Evolutionary conservation across 768 basidiomycete species (phyloP).

Genomic region (Kwoniella heveanensis): DNA sequence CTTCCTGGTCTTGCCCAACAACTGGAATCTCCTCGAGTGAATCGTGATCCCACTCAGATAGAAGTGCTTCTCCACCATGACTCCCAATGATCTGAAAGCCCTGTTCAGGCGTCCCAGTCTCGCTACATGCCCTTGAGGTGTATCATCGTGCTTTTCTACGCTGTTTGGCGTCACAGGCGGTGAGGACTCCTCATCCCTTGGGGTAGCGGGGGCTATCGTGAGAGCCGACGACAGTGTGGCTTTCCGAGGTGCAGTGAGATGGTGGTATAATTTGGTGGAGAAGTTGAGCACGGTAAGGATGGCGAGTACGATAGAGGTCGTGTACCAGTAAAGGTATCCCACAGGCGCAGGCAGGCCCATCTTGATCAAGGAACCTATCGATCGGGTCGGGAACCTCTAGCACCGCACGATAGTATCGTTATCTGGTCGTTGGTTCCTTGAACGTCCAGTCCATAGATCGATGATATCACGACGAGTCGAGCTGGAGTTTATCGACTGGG

Average conservation of each 20-base stretch:
- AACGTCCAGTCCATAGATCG: neutral
- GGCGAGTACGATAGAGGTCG: constrained; percentile 38
- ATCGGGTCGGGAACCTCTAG: neutral
- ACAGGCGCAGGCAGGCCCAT: constrained; percentile 23
- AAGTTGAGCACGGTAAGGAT: constrained; percentile 39
- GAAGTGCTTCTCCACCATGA: constrained; percentile 25
- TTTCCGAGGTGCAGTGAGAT: neutral
- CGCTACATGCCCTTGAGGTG: neutral
- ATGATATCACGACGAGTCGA: no score
- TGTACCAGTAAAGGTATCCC: constrained; percentile 47
- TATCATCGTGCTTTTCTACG: neutral
- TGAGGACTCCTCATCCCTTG: neutral
- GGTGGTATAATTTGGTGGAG: constrained; percentile 15
- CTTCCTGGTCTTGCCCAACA: constrained; percentile 19
- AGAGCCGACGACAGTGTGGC: neutral
- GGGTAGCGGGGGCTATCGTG: neutral
- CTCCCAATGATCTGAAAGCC: constrained; percentile 1
- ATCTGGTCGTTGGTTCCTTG: neutral
- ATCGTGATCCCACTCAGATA: constrained; percentile 23
- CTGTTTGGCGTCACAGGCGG: constrained; percentile 1
- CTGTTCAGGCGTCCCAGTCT: constrained; percentile 10
- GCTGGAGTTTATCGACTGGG: no score
- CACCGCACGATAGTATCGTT: neutral
- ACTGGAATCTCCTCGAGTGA: constrained; percentile 10
- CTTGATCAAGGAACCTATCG: neutral